phyloP scores from a whole-genome alignment of 768 basidiomycete species.

The Boletus sp. region DNA sequence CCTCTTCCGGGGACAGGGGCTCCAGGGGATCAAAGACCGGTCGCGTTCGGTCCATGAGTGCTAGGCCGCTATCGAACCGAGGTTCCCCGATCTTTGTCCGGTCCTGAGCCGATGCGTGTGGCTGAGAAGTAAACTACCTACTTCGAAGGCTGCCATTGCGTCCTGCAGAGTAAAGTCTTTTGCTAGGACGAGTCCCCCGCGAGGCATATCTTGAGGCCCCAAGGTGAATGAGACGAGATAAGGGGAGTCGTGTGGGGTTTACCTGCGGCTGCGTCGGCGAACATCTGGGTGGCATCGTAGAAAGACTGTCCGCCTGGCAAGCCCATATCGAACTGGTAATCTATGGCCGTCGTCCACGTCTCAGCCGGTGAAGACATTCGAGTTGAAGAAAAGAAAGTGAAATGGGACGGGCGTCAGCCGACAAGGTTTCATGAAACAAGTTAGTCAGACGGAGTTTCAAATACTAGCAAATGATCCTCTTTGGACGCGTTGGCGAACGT shows the following conservation, averaged over 20 bases:
- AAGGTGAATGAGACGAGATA: conserved; percentile 10
- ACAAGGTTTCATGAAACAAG: conserved; percentile 11
- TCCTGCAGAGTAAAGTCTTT: conserved; percentile 75
- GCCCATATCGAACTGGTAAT: conserved; percentile 10
- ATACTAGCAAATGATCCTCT: conserved; percentile 15
- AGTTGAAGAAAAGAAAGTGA: background rate
- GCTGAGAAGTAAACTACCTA: conserved; percentile 29
- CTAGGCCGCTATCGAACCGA: conserved; percentile 80
- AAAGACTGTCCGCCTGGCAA: conserved; percentile 61
- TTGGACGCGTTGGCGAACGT: conserved; percentile 7
- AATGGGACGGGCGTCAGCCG: background rate
- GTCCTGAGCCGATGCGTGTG: conserved; percentile 11
- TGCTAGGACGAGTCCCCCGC: conserved; percentile 60
- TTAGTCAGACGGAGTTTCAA: conserved; percentile 29
- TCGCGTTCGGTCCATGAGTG: conserved; percentile 37
- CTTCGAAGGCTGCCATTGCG: conserved; percentile 94
- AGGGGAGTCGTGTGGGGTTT: conserved; percentile 1
- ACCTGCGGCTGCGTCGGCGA: conserved; percentile 64
- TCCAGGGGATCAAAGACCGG: conserved; percentile 61
- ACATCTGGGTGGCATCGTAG: conserved; percentile 58
- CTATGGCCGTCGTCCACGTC: conserved; percentile 16
- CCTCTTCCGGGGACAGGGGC: conserved; percentile 68
- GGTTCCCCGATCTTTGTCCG: conserved; percentile 82
- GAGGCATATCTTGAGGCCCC: conserved; percentile 53
- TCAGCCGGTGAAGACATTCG: conserved; percentile 2